Evolutionary conservation across 2,329 filamentous ascomycete genomes (phyloP).

Genomic region (Pezicula rhizophila): DNA sequence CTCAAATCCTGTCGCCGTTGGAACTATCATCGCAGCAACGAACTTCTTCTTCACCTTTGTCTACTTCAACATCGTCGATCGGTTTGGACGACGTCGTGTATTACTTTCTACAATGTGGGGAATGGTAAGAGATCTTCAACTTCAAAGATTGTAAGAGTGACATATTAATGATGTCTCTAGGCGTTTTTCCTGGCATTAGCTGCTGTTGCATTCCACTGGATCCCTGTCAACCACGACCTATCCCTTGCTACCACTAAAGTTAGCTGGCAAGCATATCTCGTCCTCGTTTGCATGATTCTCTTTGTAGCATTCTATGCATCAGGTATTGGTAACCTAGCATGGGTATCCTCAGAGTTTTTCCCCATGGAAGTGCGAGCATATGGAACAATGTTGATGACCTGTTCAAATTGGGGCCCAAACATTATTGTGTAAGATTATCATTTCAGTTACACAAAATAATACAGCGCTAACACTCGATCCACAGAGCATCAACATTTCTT

Average conservation of each 20-base stretch:
- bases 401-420: conserved; percentile 40
- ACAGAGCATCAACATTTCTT: conserved; percentile 38
- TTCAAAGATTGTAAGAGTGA: not conserved
- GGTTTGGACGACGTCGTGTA: conserved; percentile 37
- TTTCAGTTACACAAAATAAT: too few species aligned
- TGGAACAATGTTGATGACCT: conserved; percentile 42
- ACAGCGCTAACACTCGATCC: too few species aligned
- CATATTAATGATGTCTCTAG: not conserved
- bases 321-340: conserved; percentile 35
- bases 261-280: not conserved
- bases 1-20: conserved; percentile 40
- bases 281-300: not conserved
- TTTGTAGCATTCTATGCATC: conserved; percentile 33
- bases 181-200: not conserved
- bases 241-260: conserved; percentile 28
- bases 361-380: conserved; percentile 40
- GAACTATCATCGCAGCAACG: conserved; percentile 36
- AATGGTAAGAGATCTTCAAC: conserved; percentile 22
- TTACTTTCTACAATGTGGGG: conserved; percentile 37
- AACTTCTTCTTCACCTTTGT: conserved; percentile 45
- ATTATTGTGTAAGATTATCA: conserved; percentile 33
- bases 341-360: conserved; percentile 34
- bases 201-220: conserved; percentile 22
- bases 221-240: conserved; percentile 37
- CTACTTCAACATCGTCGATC: conserved; percentile 37